Evolutionary conservation across 306 rosid genomes (phyloP), one percentile per base, ranked within the genome.

Genomic region (Castanopsis chinensis): DNA sequence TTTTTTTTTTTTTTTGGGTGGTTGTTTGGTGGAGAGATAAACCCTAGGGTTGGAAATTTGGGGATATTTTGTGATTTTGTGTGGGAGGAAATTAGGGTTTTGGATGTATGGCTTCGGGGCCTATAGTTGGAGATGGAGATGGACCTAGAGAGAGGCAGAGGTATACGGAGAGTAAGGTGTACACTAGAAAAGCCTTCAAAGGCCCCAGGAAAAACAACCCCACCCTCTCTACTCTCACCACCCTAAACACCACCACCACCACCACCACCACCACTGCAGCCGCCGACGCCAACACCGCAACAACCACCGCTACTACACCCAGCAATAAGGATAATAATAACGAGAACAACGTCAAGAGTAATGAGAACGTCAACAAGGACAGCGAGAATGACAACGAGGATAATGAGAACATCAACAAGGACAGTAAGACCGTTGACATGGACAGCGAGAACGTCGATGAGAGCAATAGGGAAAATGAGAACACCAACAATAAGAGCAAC

Each of bases 101-200:
- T 85, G 96, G 82, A 88, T 92, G 93, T 85, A 94, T 94, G 99
- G 97, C 97, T 90, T 92, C 97, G 80, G 97, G 88, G 88, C 90
- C 92, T 81, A 77, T 57, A 23, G 90, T 81, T 73, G 98, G 83
- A 57, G 94, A 91, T 57, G 97, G 91, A 81, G 78, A 91, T 57
- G 97, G 91, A 81, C 76, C 78, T 76, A 82, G 75, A 83, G 91
- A 83, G 85, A 91, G 85, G 78, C 85, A 87, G 85, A 85, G 93
- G 77, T 84, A 28, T 56, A 55, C 63, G 56, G 97, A 86, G 81
- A 69, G 73, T 76, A 91, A 91, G 85, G 99, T 94, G 1, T 94
- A 94, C 73, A 90, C 89, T 12, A 87, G 97, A 57, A 94, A 85
- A 87, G 83, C 82, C 13, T 90, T 87, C 83, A 88, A 77, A 85